Base-by-base conservation (phyloP, 495 filamentous ascomycete genomes). In the Xanthoparmelia taractica region DNA sequence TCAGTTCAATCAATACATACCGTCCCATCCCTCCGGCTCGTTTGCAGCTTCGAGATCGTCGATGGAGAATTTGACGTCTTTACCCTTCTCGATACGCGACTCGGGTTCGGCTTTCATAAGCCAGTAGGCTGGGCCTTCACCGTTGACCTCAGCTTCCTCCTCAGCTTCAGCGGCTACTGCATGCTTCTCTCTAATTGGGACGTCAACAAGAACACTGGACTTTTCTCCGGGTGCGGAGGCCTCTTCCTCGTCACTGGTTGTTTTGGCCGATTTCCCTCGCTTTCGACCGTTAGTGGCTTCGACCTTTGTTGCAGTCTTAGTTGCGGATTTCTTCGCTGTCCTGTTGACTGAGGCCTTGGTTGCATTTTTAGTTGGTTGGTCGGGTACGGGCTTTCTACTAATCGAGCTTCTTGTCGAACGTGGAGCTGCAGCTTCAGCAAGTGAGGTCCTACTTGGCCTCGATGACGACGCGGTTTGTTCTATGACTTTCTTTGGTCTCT, bases 41-140 rank as follows among this genome's bases (percentile, higher is more conserved):
- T 76, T 84, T 63, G 81, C 83, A 10, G 82, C 81, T 20, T 80
- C 79, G 31, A 98, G 75, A 71, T 98, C 93, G 70, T 97, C 92
- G 67, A 98, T 97, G 8, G 91, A 96, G 76, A 97, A 98, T 66
- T 84, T 88, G 43, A 96, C 89, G 69, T 96, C 88, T 58, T 86
- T 78, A 20, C 91, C 90, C 57, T 91, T 96, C 71, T 94, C 90
- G 29, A 92, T 71, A 25, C 94, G 86, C 33, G 90, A 85, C 69
- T 92, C 87, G 4, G 94, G 93, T 74, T 97, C 93, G 11, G 93
- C 91, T 77, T 97, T 97, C 84, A 97, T 84, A 65, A 97, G 84
- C 93, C 57, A 67, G 40, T 64, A 61, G 13, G 60, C 57, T 43
- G 61, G 61, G 13, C 57, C 61, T 23, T 58, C 65, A 11, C 29